These are phyloP conservation scores for Cydonia oblonga DNA, from an alignment of 331 rosid species.

Conservation along the genomic window DNA sequence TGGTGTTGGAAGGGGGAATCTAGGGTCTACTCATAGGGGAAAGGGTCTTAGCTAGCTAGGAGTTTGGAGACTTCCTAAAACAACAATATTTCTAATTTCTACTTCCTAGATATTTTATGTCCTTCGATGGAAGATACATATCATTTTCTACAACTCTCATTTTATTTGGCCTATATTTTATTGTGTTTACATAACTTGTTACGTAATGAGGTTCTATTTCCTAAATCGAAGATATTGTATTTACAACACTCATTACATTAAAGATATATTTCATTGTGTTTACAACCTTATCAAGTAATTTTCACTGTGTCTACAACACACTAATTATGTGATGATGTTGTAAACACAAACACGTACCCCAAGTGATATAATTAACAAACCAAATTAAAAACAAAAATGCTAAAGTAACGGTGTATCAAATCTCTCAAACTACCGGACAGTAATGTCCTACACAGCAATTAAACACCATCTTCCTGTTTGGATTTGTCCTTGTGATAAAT, in stretches of 20 bases:
- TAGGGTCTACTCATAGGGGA: slow-evolving; percentile 30
- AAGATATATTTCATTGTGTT: too few relatives aligned
- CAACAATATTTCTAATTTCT: slow-evolving; percentile 1
- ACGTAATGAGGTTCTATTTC: background rate
- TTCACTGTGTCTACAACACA: too few relatives aligned
- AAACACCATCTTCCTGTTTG: slow-evolving; percentile 20
- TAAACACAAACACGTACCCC: background rate
- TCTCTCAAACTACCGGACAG: background rate
- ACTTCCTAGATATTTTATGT: background rate
- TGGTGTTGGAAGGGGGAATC: slow-evolving; percentile 28
- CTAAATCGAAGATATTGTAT: too few relatives aligned
- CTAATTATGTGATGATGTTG: fast-evolving
- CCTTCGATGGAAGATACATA: too few relatives aligned
- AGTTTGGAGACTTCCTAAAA: slow-evolving; percentile 14
- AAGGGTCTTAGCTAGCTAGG: background rate
- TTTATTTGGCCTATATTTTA: background rate
- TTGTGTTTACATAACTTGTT: too few relatives aligned
- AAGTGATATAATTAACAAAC: too few relatives aligned
- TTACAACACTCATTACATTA: background rate
- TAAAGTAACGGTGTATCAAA: background rate
- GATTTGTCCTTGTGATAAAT: slow-evolving; percentile 28
- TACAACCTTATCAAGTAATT: too few relatives aligned
- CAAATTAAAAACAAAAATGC: too few relatives aligned
- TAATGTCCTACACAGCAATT: slow-evolving; percentile 21
- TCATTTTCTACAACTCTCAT: background rate